Percentiles rank a stretch among this genome's conserved stretches.
phyloP scores from a whole-genome alignment of 495 filamentous ascomycete genomes.

The Aspergillus baeticus region DNA sequence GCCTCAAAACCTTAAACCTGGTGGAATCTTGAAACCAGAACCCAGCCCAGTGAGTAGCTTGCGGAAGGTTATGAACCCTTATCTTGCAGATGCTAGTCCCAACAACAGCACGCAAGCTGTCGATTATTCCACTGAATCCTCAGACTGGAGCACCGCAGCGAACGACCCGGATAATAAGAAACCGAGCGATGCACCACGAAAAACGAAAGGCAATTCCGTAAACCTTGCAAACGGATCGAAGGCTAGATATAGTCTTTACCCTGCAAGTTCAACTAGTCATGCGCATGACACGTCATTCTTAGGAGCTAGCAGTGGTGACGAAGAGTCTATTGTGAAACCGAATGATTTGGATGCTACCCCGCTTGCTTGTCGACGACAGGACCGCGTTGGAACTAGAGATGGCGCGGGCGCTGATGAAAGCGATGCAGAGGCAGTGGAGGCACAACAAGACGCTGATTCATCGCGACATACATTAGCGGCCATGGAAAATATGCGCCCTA shows the following conservation, averaged over 20 bases:
- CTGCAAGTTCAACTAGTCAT: conserved; percentile 20
- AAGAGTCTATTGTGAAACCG: conserved; percentile 27
- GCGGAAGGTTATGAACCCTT: conserved; percentile 87
- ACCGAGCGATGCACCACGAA: conserved; percentile 21
- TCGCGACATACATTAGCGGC: conserved; percentile 22
- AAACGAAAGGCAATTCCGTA: conserved; percentile 27
- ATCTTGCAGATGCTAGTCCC: conserved; percentile 45
- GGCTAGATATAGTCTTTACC: conserved; percentile 29
- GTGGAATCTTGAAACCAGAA: conserved; percentile 39
- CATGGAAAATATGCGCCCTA: conserved; percentile 18
- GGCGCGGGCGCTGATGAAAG: conserved; percentile 5
- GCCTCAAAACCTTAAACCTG: conserved; percentile 30
- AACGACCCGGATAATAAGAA: conserved; percentile 18
- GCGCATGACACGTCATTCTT: conserved; percentile 48
- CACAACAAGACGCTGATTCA: conserved; percentile 9
- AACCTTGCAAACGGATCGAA: conserved; percentile 22
- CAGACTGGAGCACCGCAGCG: conserved; percentile 16
- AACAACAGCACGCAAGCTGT: conserved; percentile 15
- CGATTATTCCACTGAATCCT: conserved; percentile 24
- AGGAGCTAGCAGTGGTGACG: conserved; percentile 52
- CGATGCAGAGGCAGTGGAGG: conserved; percentile 3
- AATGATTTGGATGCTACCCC: conserved; percentile 19
- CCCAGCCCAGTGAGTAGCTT: conserved; percentile 86
- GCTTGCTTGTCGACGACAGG: conserved; percentile 18
- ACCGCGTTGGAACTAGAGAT: conserved; percentile 2